Conservation (phyloP, 495 filamentous ascomycete genomes). For the Elasticomyces elasticus region DNA sequence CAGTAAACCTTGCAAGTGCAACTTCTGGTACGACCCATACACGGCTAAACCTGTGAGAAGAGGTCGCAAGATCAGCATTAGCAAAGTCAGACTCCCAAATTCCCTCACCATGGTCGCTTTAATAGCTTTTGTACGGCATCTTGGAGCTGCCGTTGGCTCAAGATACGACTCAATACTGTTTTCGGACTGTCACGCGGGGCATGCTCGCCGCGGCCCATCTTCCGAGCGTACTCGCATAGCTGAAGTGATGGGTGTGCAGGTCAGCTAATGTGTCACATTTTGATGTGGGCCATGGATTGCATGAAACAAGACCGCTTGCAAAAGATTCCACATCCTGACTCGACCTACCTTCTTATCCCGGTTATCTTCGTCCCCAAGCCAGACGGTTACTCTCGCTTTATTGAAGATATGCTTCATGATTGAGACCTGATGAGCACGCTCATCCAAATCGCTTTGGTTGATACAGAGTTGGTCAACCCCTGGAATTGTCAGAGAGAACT, state of each 20-base stretch:
- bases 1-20: slow-evolving; percentile 8
- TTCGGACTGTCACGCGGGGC: not conserved
- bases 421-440: slow-evolving; percentile 21
- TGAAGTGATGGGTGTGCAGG: too few relatives aligned
- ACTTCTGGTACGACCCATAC: slow-evolving; percentile 13
- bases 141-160: slow-evolving; percentile 10
- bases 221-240: slow-evolving; percentile 13
- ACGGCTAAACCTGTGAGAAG: not conserved
- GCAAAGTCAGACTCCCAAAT: not conserved
- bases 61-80: not conserved
- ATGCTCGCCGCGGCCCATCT: slow-evolving; percentile 12
- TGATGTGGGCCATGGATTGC: too few relatives aligned
- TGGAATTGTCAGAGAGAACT: too few relatives aligned
- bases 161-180: slow-evolving; percentile 4
- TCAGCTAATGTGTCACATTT: too few relatives aligned
- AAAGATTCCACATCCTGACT: too few relatives aligned
- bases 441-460: slow-evolving; percentile 24
- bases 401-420: slow-evolving; percentile 26
- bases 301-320: too few relatives aligned
- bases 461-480: slow-evolving; percentile 28
- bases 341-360: slow-evolving; percentile 4
- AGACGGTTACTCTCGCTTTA: slow-evolving; percentile 10
- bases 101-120: slow-evolving; percentile 7
- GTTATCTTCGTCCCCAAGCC: slow-evolving; percentile 15
- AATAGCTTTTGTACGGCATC: slow-evolving; percentile 16